phyloP scores from a whole-genome alignment of 805 yeast species.

The Allodekkera sacchari region DNA sequence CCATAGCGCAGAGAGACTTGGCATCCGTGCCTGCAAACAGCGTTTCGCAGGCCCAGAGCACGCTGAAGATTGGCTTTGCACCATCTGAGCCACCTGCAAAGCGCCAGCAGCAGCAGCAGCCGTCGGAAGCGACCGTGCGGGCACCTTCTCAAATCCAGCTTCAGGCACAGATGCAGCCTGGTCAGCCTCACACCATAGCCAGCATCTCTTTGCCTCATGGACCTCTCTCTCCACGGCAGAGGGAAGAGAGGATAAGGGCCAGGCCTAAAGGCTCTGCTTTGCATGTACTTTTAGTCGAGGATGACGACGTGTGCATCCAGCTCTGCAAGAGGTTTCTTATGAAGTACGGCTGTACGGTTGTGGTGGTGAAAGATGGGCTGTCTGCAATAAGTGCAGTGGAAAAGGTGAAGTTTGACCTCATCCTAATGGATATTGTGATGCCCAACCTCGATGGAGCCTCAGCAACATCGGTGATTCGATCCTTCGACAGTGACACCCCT shows the following conservation, averaged over 20 bases:
- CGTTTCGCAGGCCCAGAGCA: not conserved
- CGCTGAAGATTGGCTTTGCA: no score
- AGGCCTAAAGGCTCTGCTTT: slow-evolving; percentile 33
- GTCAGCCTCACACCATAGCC: slow-evolving; percentile 7
- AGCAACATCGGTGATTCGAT: slow-evolving; percentile 82
- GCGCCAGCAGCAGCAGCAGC: slow-evolving; percentile 7
- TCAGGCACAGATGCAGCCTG: slow-evolving; percentile 2
- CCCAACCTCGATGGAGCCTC: slow-evolving; percentile 85
- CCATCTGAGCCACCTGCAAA: slow-evolving; percentile 6
- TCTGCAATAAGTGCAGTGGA: slow-evolving; percentile 76
- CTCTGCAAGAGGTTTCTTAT: slow-evolving; percentile 74
- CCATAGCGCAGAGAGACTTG: not conserved
- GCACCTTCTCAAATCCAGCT: slow-evolving; percentile 7
- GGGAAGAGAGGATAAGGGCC: slow-evolving; percentile 12
- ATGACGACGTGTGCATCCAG: slow-evolving; percentile 74
- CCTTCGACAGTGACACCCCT: slow-evolving; percentile 78
- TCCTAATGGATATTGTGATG: slow-evolving; percentile 84
- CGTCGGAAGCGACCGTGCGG: slow-evolving; percentile 5
- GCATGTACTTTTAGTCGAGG: slow-evolving; percentile 72
- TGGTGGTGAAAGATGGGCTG: slow-evolving; percentile 87
- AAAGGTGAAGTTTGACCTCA: slow-evolving; percentile 63
- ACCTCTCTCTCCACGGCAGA: slow-evolving; percentile 5
- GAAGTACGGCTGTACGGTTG: slow-evolving; percentile 88
- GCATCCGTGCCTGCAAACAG: not conserved
- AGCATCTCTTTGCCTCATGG: slow-evolving; percentile 10